These are phyloP conservation scores for Aspergillus tamarii DNA, from an alignment of 2,329 filamentous ascomycete genomes.

Conservation along the genomic window DNA sequence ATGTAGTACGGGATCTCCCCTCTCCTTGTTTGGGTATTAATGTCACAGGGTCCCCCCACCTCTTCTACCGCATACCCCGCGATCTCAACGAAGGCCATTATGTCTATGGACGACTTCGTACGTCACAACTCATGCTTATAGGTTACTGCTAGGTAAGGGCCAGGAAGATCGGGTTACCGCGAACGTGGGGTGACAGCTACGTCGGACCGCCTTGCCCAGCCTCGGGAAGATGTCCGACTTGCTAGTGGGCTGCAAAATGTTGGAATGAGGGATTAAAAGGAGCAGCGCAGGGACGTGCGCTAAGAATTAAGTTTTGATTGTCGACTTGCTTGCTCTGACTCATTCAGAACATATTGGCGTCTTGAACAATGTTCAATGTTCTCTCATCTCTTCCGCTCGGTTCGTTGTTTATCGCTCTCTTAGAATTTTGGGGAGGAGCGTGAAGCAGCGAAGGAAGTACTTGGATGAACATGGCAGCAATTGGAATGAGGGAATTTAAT, in stretches of 20 bases:
- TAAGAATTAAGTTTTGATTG: constrained; percentile 1
- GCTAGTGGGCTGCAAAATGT: neutral
- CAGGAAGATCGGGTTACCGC: constrained; percentile 15
- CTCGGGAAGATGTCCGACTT: constrained; percentile 13
- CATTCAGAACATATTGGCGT: neutral
- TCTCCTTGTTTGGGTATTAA: neutral
- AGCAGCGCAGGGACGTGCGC: neutral
- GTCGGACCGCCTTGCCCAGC: constrained; percentile 7
- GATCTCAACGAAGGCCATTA: neutral
- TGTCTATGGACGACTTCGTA: neutral
- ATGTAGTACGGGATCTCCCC: neutral
- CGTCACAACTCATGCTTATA: neutral
- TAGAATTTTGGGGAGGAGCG: neutral
- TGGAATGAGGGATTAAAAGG: neutral
- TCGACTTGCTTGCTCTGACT: neutral
- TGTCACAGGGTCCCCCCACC: neutral
- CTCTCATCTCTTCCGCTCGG: neutral
- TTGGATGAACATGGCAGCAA: neutral
- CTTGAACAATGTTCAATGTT: neutral
- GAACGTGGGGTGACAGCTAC: neutral
- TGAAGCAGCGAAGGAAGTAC: neutral
- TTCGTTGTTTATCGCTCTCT: neutral
- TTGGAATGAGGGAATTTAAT: neutral
- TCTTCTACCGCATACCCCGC: neutral
- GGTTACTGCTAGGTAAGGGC: neutral